A percentile compares a stretch with the other conserved stretches of the same genome.
Evolutionary conservation across 192 early-diverging fungal species (phyloP).

Genomic region (Entomortierella chlamydospora): DNA sequence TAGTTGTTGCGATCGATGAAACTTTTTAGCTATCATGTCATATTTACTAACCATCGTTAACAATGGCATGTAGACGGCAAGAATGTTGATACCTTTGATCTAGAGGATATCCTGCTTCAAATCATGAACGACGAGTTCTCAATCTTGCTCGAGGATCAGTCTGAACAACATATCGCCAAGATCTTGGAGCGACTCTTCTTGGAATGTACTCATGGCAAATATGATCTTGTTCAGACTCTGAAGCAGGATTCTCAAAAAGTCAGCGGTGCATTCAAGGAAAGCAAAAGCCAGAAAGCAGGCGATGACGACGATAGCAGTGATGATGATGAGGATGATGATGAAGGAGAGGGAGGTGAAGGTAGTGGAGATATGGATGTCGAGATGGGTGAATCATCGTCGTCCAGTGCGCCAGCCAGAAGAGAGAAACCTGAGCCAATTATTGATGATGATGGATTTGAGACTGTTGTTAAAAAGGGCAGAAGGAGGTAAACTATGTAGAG

Average conservation of each 20-base stretch:
- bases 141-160: conserved; percentile 66
- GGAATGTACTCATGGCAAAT: conserved; percentile 61
- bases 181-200: conserved; percentile 55
- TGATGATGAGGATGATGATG: conserved; percentile 43
- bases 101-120: conserved; percentile 65
- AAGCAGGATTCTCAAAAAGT: conserved; percentile 48
- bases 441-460: conserved; percentile 61
- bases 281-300: conserved; percentile 23
- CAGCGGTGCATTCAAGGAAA: conserved; percentile 30
- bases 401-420: conserved; percentile 10
- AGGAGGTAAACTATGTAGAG: conserved; percentile 9
- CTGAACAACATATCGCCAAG: conserved; percentile 64
- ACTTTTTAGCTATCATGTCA: not conserved
- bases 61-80: conserved; percentile 58
- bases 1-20: no score
- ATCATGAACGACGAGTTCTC: conserved; percentile 70
- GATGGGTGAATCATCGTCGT: conserved; percentile 26
- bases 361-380: conserved; percentile 59
- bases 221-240: conserved; percentile 42
- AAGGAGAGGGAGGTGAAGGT: conserved; percentile 7
- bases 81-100: conserved; percentile 61
- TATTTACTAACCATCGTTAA: not conserved
- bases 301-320: conserved; percentile 35
- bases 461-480: conserved; percentile 51
- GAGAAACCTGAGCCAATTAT: conserved; percentile 57